Evolutionary conservation across 2,329 filamentous ascomycete genomes (phyloP).

Genomic region (Aspergillus vadensis): DNA sequence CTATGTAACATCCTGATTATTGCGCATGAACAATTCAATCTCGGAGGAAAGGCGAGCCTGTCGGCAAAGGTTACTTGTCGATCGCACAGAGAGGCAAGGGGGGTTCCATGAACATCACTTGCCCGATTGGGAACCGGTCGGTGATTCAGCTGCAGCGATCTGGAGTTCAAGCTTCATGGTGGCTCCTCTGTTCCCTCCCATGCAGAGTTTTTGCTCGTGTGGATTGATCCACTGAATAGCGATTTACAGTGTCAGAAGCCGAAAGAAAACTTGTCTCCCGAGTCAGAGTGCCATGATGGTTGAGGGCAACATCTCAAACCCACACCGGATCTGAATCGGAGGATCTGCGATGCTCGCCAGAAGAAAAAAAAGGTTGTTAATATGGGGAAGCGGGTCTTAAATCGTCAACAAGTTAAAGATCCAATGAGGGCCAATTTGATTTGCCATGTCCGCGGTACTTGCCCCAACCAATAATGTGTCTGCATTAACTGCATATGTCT

Average conservation of each 20-base stretch:
- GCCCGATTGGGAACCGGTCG: not conserved
- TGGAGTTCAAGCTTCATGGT: not conserved
- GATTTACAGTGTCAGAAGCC: too few relatives aligned
- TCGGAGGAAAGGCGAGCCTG: too few relatives aligned
- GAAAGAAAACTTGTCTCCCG: too few relatives aligned
- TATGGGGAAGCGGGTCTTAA: constrained; percentile 6
- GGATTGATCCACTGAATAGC: too few relatives aligned
- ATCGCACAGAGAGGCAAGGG: not conserved
- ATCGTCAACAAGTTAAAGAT: not conserved
- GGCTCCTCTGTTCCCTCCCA: not conserved
- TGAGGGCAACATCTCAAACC: not conserved
- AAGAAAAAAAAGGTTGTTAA: not conserved
- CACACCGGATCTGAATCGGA: not conserved
- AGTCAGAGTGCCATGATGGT: not conserved
- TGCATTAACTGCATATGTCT: not conserved
- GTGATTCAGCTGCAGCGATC: not conserved
- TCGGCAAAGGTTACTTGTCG: too few relatives aligned
- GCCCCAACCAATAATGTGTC: not conserved
- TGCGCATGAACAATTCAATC: too few relatives aligned
- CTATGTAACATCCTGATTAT: too few relatives aligned
- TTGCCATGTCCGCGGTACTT: too few relatives aligned
- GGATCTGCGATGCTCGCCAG: not conserved
- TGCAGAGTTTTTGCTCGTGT: not conserved
- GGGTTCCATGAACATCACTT: not conserved
- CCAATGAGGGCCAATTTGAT: not conserved